These are phyloP conservation scores for Ophiosphaerella herpotricha DNA, from an alignment of 2,329 filamentous ascomycete species.

Conservation along the genomic window DNA sequence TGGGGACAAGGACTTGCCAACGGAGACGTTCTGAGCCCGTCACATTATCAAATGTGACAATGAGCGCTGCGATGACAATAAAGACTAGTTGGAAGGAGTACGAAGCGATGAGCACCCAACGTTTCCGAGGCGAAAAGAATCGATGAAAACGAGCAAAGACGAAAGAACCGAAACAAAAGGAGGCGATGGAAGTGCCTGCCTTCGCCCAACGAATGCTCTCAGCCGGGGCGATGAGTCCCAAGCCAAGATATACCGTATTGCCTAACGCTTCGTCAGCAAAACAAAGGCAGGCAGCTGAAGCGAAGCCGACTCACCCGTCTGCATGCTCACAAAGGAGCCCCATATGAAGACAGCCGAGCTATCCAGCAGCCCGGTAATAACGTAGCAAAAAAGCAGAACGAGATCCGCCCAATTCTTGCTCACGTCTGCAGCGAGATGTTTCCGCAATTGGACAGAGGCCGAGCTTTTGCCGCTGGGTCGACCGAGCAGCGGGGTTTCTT, in stretches of 20 bases:
- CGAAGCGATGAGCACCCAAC: conserved; percentile 64
- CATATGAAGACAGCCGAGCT: conserved; percentile 76
- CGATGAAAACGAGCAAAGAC: conserved; percentile 73
- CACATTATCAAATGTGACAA: conserved; percentile 49
- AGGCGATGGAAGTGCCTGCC: conserved; percentile 69
- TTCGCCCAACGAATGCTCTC: conserved; percentile 68
- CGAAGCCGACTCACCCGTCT: conserved; percentile 63
- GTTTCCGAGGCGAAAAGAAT: conserved; percentile 62
- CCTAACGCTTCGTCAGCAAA: conserved; percentile 42
- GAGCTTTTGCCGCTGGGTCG: conserved; percentile 25
- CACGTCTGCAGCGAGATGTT: conserved; percentile 56
- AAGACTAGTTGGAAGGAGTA: conserved; percentile 49
- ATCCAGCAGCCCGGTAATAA: conserved; percentile 78
- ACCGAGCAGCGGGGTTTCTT: conserved; percentile 42
- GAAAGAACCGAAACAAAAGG: conserved; percentile 74
- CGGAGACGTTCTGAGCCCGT: conserved; percentile 48
- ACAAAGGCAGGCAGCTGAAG: neutral
- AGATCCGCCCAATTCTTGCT: conserved; percentile 68
- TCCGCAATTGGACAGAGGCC: conserved; percentile 22
- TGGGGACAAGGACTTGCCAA: conserved; percentile 63
- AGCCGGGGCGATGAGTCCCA: conserved; percentile 67
- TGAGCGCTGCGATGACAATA: conserved; percentile 47
- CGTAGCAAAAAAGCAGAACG: conserved; percentile 71
- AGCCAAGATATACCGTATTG: conserved; percentile 79
- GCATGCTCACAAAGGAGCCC: conserved; percentile 83